Percentiles rank a stretch among this genome's conserved stretches.
phyloP scores from a whole-genome alignment of 225 moss, liverwort and hornwort genomes.

The Lunularia cruciata region DNA sequence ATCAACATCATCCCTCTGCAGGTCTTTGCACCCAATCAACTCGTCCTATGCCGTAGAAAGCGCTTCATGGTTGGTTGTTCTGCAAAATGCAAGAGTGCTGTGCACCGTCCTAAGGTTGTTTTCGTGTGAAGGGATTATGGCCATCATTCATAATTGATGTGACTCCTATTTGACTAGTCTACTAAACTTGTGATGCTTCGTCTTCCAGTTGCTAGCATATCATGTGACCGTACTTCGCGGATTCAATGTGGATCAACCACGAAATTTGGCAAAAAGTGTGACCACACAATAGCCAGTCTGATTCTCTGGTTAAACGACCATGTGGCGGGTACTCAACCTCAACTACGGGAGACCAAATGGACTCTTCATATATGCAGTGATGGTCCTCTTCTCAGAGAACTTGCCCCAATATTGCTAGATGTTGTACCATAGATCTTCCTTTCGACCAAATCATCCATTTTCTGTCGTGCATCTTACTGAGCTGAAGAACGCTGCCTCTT shows the following conservation, averaged over 20 bases:
- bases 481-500: background rate
- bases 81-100: background rate
- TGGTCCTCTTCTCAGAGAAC: background rate
- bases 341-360: background rate
- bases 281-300: constrained; percentile 60
- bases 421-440: background rate
- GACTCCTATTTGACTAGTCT: background rate
- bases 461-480: background rate
- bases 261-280: constrained; percentile 98
- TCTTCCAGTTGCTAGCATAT: constrained; percentile 80
- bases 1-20: constrained; percentile 96
- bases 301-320: background rate
- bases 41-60: background rate
- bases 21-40: constrained; percentile 33
- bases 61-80: background rate
- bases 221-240: constrained; percentile 94
- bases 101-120: background rate
- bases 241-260: constrained; percentile 96
- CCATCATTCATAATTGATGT: background rate
- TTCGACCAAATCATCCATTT: background rate
- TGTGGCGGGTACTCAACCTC: background rate
- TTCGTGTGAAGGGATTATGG: background rate
- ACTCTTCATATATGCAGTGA: background rate
- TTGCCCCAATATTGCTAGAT: background rate
- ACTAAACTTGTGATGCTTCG: background rate